Percentiles rank a stretch among this genome's conserved stretches.
Evolutionary conservation across 768 basidiomycete genomes (phyloP).

Genomic region (Cytidiella melzeri): DNA sequence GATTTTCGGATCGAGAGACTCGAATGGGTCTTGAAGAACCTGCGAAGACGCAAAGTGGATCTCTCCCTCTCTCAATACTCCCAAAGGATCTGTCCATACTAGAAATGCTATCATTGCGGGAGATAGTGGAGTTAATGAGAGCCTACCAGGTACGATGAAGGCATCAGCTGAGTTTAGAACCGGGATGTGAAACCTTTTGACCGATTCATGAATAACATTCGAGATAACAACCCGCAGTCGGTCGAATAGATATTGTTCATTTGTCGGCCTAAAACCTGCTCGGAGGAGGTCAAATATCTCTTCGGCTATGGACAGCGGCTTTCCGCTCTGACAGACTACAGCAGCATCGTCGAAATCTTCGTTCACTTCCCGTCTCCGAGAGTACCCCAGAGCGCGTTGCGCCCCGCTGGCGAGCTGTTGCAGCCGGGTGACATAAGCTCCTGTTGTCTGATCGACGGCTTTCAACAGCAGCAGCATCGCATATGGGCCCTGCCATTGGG

Average conservation of each 20-base stretch:
- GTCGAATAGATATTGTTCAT: conserved; percentile 30
- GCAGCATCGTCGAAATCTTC: conserved; percentile 21
- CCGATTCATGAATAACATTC: conserved; percentile 37
- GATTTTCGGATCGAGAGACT: conserved; percentile 35
- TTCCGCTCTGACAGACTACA: conserved; percentile 2
- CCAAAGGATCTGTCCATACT: conserved; percentile 49
- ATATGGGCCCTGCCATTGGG: conserved; percentile 43
- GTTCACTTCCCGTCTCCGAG: conserved; percentile 25
- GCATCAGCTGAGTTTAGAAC: conserved; percentile 48
- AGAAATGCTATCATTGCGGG: not conserved
- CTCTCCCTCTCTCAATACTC: conserved; percentile 52
- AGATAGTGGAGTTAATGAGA: not conserved
- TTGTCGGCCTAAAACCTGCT: conserved; percentile 54
- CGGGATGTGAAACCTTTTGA: conserved; percentile 56
- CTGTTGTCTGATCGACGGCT: conserved; percentile 41
- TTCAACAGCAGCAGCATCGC: conserved; percentile 46
- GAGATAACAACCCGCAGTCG: conserved; percentile 45
- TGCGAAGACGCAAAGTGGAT: conserved; percentile 51
- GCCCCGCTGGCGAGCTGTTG: conserved; percentile 39
- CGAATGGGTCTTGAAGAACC: conserved; percentile 23
- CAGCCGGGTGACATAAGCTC: conserved; percentile 38
- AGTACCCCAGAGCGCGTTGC: conserved; percentile 56
- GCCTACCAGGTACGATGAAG: conserved; percentile 62
- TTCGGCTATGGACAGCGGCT: conserved; percentile 29
- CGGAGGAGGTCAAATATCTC: conserved; percentile 51